Conservation (phyloP, 257 asterid species). For the Solanum arcanum region DNA sequence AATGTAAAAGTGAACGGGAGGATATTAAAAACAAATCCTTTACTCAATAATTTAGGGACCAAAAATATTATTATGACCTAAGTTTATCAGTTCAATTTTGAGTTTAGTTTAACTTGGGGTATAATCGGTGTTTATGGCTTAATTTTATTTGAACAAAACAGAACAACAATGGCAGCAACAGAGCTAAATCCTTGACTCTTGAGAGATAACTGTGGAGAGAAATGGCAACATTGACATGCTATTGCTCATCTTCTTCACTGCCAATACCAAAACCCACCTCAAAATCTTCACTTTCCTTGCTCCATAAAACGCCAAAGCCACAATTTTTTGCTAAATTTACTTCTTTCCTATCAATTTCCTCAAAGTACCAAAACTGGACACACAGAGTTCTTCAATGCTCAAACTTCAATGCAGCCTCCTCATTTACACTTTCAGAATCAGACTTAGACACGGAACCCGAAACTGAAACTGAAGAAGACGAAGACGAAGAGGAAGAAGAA, state of each 20-base stretch:
- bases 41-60: neutral
- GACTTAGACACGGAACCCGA: conserved; percentile 20
- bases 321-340: neutral
- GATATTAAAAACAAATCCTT: no score
- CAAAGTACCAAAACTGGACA: neutral
- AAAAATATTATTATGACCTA: no score
- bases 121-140: neutral
- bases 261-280: neutral
- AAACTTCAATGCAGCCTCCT: conserved; percentile 6
- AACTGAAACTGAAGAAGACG: conserved; percentile 2
- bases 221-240: neutral
- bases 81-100: neutral
- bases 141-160: neutral
- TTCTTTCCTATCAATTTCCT: neutral
- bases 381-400: conserved; percentile 9
- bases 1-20: no score
- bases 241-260: neutral
- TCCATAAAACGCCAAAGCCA: neutral
- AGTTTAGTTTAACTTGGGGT: neutral
- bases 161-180: neutral
- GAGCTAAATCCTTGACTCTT: neutral
- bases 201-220: neutral
- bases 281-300: conserved; percentile 16
- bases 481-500: conserved; percentile 11
- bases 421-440: conserved; percentile 15